Percentiles rank a stretch among this genome's conserved stretches.
Evolutionary conservation across 768 basidiomycete species (phyloP).

Genomic region (Trichaptum fuscoviolaceum): DNA sequence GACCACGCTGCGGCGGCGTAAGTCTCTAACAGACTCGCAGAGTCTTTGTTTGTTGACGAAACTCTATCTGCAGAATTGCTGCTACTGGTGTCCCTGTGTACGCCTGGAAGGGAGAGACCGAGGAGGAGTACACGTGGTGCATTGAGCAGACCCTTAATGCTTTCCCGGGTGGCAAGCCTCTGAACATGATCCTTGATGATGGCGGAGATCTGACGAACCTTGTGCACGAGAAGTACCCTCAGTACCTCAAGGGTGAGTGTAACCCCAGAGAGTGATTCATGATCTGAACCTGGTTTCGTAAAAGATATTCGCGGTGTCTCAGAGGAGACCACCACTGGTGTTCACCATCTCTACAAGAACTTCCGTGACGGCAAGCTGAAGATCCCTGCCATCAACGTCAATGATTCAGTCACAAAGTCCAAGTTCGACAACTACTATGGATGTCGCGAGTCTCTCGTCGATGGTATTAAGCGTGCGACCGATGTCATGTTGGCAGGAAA

Average conservation of each 20-base stretch:
- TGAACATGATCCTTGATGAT: slow-evolving; percentile 99
- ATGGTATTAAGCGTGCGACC: slow-evolving; percentile 99
- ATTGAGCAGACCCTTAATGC: slow-evolving; percentile 90
- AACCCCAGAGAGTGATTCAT: slow-evolving; percentile 6
- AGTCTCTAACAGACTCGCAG: slow-evolving; percentile 24
- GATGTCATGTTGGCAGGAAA: slow-evolving; percentile 99
- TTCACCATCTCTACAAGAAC: slow-evolving; percentile 98
- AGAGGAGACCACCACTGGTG: slow-evolving; percentile 99
- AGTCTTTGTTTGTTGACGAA: slow-evolving; percentile 6
- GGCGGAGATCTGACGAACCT: slow-evolving; percentile 94
- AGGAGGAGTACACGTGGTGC: slow-evolving; percentile 98
- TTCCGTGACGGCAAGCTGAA: slow-evolving; percentile 95
- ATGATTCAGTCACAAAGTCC: slow-evolving; percentile 99
- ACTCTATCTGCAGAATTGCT: slow-evolving; percentile 60
- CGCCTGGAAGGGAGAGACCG: slow-evolving; percentile 99
- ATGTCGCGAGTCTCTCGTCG: slow-evolving; percentile 98
- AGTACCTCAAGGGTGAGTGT: slow-evolving; percentile 66
- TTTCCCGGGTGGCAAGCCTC: slow-evolving; percentile 76
- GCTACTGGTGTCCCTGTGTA: slow-evolving; percentile 98
- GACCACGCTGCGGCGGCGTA: slow-evolving; percentile 98
- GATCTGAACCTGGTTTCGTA: not conserved
- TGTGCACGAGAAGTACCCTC: slow-evolving; percentile 95
- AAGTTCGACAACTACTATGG: slow-evolving; percentile 99
- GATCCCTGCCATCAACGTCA: slow-evolving; percentile 99
- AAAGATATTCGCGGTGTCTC: slow-evolving; percentile 88